Evolutionary conservation across 331 rosid genomes (phyloP).

Genomic region (Quercus tomentella): DNA sequence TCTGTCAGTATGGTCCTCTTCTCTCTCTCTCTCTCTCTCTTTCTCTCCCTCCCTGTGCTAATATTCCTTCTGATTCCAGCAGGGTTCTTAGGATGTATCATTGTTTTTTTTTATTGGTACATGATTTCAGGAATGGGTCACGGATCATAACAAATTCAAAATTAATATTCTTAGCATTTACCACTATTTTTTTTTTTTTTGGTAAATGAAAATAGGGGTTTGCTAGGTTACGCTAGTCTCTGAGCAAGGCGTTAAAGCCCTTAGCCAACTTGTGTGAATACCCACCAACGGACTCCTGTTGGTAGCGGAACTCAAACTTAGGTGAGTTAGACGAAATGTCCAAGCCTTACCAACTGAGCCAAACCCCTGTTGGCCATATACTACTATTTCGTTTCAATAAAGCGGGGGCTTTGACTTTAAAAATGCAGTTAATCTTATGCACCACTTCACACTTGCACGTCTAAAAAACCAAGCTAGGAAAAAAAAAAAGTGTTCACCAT

Average conservation of each 20-base stretch:
- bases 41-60: conserved; percentile 8
- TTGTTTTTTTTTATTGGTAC: conserved; percentile 6
- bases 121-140: conserved; percentile 11
- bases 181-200: no score
- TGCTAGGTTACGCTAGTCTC: no score
- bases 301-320: no score
- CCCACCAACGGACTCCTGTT: fast-evolving
- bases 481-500: no score
- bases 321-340: no score
- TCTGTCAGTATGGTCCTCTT: conserved; percentile 22
- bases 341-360: no score
- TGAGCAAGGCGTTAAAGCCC: no score
- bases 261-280: fast-evolving
- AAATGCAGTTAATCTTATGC: no score
- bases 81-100: conserved; percentile 31
- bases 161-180: not conserved
- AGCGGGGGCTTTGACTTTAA: no score
- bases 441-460: no score
- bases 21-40: conserved; percentile 4
- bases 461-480: no score
- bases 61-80: conserved; percentile 31
- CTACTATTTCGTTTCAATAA: not conserved
- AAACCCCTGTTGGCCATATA: not conserved
- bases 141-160: conserved; percentile 5
- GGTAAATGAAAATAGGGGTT: no score